A percentile compares a stretch with the other conserved stretches of the same genome.
Conservation (phyloP, 75 land plant genomes). For the Picea sitchensis region DNA sequence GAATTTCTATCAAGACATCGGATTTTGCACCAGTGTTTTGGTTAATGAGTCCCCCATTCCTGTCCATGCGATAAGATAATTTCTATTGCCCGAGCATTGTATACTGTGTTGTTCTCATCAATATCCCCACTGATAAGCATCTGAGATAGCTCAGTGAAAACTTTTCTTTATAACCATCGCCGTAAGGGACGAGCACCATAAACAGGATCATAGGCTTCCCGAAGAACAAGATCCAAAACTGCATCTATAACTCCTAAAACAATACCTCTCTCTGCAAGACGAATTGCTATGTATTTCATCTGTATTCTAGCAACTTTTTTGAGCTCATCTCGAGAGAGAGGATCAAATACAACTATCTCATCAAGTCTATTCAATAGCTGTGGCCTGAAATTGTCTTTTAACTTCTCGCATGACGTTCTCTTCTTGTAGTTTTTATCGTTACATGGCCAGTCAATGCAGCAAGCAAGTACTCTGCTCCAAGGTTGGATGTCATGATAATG, state of each 20-base stretch:
- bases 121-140: conserved; percentile 86
- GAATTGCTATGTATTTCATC: conserved; percentile 85
- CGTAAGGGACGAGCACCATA: conserved; percentile 12
- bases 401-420: conserved; percentile 88
- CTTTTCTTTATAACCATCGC: conserved; percentile 89
- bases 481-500: too few species aligned
- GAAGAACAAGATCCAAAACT: too few species aligned
- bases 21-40: too few species aligned
- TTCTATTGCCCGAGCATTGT: conserved; percentile 28
- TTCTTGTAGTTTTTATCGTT: conserved; percentile 59
- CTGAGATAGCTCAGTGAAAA: conserved; percentile 80
- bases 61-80: conserved; percentile 60
- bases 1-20: too few species aligned
- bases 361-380: conserved; percentile 25
- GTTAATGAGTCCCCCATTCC: conserved; percentile 26
- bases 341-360: too few species aligned
- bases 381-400: conserved; percentile 80
- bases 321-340: too few species aligned
- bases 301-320: conserved; percentile 47
- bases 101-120: conserved; percentile 90
- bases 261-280: conserved; percentile 4
- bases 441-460: too few species aligned
- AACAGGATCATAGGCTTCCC: too few species aligned
- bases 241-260: too few species aligned
- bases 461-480: too few species aligned